phyloP scores from a whole-genome alignment of 495 filamentous ascomycete genomes.

The Aspergillus indologenus region DNA sequence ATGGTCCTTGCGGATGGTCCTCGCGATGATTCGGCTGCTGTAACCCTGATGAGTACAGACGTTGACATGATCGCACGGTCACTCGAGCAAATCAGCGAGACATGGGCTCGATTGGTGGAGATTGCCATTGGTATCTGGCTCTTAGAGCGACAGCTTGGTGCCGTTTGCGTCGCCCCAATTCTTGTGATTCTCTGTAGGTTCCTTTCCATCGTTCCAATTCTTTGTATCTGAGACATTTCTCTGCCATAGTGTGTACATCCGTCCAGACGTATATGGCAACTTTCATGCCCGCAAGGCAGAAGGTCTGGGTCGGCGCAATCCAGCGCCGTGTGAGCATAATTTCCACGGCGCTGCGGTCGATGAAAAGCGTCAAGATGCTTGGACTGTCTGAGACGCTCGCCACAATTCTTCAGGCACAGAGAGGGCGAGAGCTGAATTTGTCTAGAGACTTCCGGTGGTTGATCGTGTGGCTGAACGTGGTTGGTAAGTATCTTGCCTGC shows the following conservation, averaged over 20 bases:
- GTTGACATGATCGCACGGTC: slow-evolving; percentile 43
- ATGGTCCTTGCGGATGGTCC: slow-evolving; percentile 34
- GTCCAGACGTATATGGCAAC: slow-evolving; percentile 18
- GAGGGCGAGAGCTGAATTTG: neutral
- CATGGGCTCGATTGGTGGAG: slow-evolving; percentile 51
- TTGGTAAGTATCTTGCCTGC: slow-evolving; percentile 1
- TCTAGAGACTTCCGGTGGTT: neutral
- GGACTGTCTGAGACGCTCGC: slow-evolving; percentile 45
- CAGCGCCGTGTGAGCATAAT: slow-evolving; percentile 52
- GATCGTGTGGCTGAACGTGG: slow-evolving; percentile 5
- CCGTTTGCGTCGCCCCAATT: slow-evolving; percentile 42
- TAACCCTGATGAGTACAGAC: slow-evolving; percentile 60
- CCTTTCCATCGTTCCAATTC: neutral
- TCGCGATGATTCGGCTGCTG: slow-evolving; percentile 42
- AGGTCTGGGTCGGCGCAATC: slow-evolving; percentile 50
- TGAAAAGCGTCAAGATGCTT: slow-evolving; percentile 59
- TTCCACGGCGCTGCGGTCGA: slow-evolving; percentile 46
- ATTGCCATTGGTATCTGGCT: slow-evolving; percentile 52
- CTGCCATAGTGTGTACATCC: slow-evolving; percentile 20
- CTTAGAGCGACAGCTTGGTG: slow-evolving; percentile 49
- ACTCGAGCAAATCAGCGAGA: slow-evolving; percentile 41
- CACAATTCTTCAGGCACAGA: slow-evolving; percentile 26
- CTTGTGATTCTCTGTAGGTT: slow-evolving; percentile 43
- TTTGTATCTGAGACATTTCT: neutral
- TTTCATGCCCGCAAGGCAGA: slow-evolving; percentile 20